phyloP scores from a whole-genome alignment of 2,329 filamentous ascomycete species.

The Colletotrichum costaricense region DNA sequence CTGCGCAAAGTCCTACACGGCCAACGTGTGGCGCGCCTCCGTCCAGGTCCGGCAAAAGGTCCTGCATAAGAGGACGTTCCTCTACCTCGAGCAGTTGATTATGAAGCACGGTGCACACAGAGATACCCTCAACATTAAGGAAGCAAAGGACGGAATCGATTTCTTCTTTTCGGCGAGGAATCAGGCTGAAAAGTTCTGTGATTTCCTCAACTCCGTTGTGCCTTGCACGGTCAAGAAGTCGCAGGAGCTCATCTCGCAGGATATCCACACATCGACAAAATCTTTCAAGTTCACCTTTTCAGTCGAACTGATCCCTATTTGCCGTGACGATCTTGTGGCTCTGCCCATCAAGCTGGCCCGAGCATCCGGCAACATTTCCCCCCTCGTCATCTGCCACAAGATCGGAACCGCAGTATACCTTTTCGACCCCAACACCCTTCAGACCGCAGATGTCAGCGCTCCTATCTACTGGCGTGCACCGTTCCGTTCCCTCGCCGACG shows the following conservation, averaged over 20 bases:
- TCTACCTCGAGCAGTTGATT: conserved; percentile 89
- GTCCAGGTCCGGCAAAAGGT: conserved; percentile 98
- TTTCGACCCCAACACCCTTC: conserved; percentile 89
- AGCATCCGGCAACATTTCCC: conserved; percentile 87
- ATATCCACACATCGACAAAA: conserved; percentile 89
- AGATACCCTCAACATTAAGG: conserved; percentile 98
- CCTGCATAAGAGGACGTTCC: conserved; percentile 84
- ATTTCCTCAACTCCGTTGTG: conserved; percentile 86
- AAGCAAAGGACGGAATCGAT: conserved; percentile 94
- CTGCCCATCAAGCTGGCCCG: conserved; percentile 91
- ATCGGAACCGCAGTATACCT: conserved; percentile 92
- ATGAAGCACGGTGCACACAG: conserved; percentile 92
- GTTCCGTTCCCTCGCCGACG: conserved; percentile 85
- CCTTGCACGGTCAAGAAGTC: conserved; percentile 82
- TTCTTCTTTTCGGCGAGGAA: conserved; percentile 94
- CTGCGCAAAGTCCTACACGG: conserved; percentile 94
- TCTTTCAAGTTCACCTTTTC: conserved; percentile 97
- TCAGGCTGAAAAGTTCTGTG: conserved; percentile 90
- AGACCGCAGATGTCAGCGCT: conserved; percentile 86
- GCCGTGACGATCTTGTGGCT: conserved; percentile 97
- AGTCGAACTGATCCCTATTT: conserved; percentile 90
- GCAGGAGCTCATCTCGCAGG: conserved; percentile 90
- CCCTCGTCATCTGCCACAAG: conserved; percentile 82
- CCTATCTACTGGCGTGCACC: conserved; percentile 91
- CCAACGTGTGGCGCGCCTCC: conserved; percentile 92